Evolutionary conservation across 2,329 filamentous ascomycete species (phyloP), one percentile per base, ranked within the genome.

Genomic region (Alternaria hordeiaustralica): DNA sequence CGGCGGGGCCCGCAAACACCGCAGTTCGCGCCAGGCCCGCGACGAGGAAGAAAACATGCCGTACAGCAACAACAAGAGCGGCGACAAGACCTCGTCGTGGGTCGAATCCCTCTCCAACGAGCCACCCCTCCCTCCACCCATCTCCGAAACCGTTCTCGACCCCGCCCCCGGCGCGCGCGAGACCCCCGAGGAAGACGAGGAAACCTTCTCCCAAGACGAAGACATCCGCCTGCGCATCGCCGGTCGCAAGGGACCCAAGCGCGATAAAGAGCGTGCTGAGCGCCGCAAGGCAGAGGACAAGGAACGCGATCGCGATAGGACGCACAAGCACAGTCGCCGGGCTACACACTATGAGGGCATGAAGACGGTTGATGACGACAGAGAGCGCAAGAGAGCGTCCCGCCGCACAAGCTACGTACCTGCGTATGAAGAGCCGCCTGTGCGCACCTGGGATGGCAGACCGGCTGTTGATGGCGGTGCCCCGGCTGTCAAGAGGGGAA

Each of bases 1-100:
- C 67, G 76, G 67, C 47, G 46, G 21, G 43, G 18, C 53, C 61
- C 58, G 66, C 45, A 75, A 72, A 18, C 72, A 75, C 45, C 76
- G 76, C 57, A 72, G 64, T 43, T 73, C 74, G 9, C 75, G 73
- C 60, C 70, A 70, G 47, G 58, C 67, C 6, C 65, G 64, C 26
- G 36, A 41, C n/a, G 75, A 78, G 36, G 75, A 77, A 58, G 74
- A 77, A 47, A 75, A 78, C 60, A 67, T 67, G 53, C 78, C 79
- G 12, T 80, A 80, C 68, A 69, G 78, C 10, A 63, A 75, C 61
- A 76, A 75, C 63, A 76, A 75, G 45, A 78, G 79, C 55, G 78
- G 80, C 54, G 82, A 85, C 75, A 85, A 85, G 75, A 85, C 84
- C 6, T 80, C 80, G 2, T 83, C 81, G 0, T 86, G 84, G 84